Evolutionary conservation across 257 asterid genomes (phyloP).

Genomic region (Capsicum baccatum): DNA sequence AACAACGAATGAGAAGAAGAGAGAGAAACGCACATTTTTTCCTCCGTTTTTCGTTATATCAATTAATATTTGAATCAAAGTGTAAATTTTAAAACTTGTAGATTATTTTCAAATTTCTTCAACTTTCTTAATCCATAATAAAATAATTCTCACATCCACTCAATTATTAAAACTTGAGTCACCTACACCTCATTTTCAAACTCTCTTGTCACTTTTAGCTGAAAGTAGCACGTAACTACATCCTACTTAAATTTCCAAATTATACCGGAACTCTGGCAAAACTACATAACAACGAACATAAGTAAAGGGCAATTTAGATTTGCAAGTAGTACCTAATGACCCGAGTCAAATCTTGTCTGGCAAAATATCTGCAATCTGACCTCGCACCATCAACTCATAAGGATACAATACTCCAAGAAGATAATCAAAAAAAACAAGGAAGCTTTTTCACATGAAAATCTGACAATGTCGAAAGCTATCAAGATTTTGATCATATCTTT

Average conservation of each 20-base stretch:
- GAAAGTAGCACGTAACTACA: not conserved
- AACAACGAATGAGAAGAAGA: no score
- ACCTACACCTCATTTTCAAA: no score
- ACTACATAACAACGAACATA: not conserved
- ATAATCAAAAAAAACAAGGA: not conserved
- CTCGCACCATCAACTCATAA: constrained; percentile 12
- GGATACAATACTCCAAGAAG: not conserved
- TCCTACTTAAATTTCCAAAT: not conserved
- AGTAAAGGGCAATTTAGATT: not conserved
- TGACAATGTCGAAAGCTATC: not conserved
- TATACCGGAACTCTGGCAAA: not conserved
- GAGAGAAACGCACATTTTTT: no score
- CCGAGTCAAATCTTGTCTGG: not conserved
- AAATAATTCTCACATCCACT: no score
- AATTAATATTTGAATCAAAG: no score
- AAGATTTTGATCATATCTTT: not conserved
- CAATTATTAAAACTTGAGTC: no score
- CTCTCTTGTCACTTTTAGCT: no score
- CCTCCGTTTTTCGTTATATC: no score
- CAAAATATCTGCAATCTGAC: constrained; percentile 1
- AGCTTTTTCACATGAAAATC: not conserved
- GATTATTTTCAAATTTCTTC: no score
- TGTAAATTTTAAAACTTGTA: no score
- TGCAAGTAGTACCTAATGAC: not conserved
- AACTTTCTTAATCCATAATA: no score